Percentiles rank a stretch among this genome's conserved stretches.
Evolutionary conservation across 306 rosid genomes (phyloP).

Genomic region (Albizia julibrissin): DNA sequence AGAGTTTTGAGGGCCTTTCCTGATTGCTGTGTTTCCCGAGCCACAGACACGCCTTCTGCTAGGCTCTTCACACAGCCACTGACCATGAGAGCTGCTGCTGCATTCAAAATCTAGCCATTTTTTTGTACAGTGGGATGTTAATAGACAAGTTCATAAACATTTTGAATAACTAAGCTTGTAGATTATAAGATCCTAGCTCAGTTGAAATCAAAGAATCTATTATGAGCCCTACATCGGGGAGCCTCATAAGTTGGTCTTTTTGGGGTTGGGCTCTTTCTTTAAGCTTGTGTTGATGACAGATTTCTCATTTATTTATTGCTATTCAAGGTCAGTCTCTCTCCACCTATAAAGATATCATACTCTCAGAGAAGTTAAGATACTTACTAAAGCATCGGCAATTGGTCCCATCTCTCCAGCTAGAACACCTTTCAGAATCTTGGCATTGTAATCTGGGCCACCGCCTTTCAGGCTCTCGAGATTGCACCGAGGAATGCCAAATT

Average conservation of each 20-base stretch:
- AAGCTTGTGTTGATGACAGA: too few species aligned
- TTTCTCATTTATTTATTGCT: background rate
- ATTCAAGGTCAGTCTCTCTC: slow-evolving; percentile 9
- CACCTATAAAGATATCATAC: background rate
- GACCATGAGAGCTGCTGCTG: slow-evolving; percentile 84
- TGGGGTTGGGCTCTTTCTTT: too few species aligned
- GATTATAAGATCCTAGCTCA: slow-evolving; percentile 14
- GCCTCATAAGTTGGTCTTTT: too few species aligned
- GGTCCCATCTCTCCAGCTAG: slow-evolving; percentile 79
- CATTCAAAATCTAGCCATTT: slow-evolving; percentile 69
- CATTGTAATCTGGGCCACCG: slow-evolving; percentile 73
- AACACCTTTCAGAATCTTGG: slow-evolving; percentile 65
- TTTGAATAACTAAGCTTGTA: background rate
- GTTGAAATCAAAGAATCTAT: background rate
- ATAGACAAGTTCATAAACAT: background rate
- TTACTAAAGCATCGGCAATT: slow-evolving; percentile 84
- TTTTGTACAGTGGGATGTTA: slow-evolving; percentile 20
- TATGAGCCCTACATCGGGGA: too few species aligned
- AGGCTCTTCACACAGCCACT: slow-evolving; percentile 63
- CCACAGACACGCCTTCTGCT: slow-evolving; percentile 71
- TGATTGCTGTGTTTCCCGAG: slow-evolving; percentile 72
- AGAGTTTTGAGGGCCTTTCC: slow-evolving; percentile 85
- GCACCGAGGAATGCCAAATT: slow-evolving; percentile 84
- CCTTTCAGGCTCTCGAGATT: slow-evolving; percentile 69
- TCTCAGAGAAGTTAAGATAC: slow-evolving; percentile 33